Conservation (phyloP, 2,329 filamentous ascomycete genomes). For the Pestalotiopsis sp. region DNA sequence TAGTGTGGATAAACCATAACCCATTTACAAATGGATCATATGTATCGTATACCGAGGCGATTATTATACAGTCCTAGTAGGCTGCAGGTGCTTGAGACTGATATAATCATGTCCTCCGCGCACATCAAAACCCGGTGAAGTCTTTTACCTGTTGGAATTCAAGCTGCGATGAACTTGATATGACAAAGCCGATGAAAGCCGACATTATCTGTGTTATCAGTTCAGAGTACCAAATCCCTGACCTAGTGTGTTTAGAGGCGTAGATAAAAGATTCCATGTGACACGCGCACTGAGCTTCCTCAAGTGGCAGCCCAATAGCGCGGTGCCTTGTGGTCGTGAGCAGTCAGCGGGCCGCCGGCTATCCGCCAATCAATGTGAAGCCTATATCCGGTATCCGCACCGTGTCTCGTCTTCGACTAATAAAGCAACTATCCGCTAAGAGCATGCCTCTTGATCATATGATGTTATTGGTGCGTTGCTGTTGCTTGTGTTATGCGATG, state of each 20-base stretch:
- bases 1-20: too few species aligned
- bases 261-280: neutral
- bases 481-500: neutral
- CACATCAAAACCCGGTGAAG: too few species aligned
- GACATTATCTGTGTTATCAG: neutral
- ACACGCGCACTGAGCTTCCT: neutral
- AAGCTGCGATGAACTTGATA: too few species aligned
- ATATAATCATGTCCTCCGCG: too few species aligned
- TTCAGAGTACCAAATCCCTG: too few species aligned
- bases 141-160: too few species aligned
- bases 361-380: neutral
- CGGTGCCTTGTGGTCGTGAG: too few species aligned
- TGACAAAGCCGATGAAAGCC: neutral
- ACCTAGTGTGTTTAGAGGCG: neutral
- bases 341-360: neutral
- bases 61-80: too few species aligned
- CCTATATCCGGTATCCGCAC: slow-evolving; percentile 4
- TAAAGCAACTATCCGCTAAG: neutral
- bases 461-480: neutral
- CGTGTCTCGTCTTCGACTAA: neutral
- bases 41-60: too few species aligned
- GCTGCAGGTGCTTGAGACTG: too few species aligned
- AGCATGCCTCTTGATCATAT: neutral
- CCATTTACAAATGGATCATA: too few species aligned
- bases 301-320: neutral